Conservation (phyloP, 176 grass and related monocot species). For the Avena sativa region DNA sequence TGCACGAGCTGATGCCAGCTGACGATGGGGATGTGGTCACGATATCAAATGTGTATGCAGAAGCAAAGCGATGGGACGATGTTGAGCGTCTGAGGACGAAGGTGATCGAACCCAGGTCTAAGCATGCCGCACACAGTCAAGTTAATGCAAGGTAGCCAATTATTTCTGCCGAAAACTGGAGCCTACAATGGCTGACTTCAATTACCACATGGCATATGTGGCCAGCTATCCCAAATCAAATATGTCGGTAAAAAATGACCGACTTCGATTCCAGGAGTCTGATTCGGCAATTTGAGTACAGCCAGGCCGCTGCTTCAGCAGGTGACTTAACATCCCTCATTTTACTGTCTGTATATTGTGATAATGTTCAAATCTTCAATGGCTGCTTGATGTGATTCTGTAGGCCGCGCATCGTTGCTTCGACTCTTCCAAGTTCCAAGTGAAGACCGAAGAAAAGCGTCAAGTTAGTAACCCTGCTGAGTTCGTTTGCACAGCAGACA, state of each 20-base stretch:
- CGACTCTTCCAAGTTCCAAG: slow-evolving; percentile 1
- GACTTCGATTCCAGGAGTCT: not conserved
- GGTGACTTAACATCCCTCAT: not conserved
- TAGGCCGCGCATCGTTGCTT: too few relatives aligned
- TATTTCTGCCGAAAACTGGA: not conserved
- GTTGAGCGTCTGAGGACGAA: slow-evolving; percentile 62
- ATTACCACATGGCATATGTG: not conserved
- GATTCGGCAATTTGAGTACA: not conserved
- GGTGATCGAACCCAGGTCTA: slow-evolving; percentile 30
- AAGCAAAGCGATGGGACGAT: slow-evolving; percentile 69
- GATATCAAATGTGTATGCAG: slow-evolving; percentile 75
- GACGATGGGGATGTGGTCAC: slow-evolving; percentile 50
- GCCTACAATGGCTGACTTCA: not conserved
- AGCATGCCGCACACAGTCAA: slow-evolving; percentile 59
- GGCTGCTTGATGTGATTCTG: not conserved
- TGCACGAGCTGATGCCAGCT: slow-evolving; percentile 31
- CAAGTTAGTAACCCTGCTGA: not conserved
- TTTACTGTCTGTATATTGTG: not conserved
- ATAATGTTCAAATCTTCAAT: not conserved
- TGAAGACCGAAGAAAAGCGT: not conserved
- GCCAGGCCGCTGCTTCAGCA: not conserved
- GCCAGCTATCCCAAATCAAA: not conserved
- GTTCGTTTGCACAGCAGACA: not conserved
- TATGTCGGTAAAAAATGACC: not conserved
- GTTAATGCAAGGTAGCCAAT: slow-evolving; percentile 36